phyloP scores from a whole-genome alignment of 768 basidiomycete species.

The Amanita fuliginea region DNA sequence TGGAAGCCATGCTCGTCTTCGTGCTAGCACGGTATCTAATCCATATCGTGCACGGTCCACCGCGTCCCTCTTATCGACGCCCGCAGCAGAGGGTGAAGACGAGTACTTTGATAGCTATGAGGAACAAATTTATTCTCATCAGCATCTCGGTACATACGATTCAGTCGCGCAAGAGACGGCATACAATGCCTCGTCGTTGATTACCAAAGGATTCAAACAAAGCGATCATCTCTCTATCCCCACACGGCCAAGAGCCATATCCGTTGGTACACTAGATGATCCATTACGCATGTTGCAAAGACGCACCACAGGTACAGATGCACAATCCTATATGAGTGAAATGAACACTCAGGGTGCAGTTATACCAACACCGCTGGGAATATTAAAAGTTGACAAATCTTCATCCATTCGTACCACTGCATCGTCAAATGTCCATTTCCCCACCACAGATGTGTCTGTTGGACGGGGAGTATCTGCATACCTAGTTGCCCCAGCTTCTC shows the following conservation, averaged over 20 bases:
- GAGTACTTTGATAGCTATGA: slow-evolving; percentile 58
- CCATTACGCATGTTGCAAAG: slow-evolving; percentile 61
- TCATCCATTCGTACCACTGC: slow-evolving; percentile 30
- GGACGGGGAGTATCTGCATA: slow-evolving; percentile 53
- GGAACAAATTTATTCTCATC: slow-evolving; percentile 37
- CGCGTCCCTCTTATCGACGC: slow-evolving; percentile 50
- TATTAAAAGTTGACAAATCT: slow-evolving; percentile 54
- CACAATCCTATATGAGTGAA: slow-evolving; percentile 51
- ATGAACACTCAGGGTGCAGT: slow-evolving; percentile 30
- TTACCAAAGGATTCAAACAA: slow-evolving; percentile 66
- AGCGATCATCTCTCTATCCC: slow-evolving; percentile 51
- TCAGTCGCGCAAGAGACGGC: slow-evolving; percentile 36
- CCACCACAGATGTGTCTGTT: slow-evolving; percentile 42
- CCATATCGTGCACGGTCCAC: slow-evolving; percentile 71
- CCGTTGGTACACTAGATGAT: slow-evolving; percentile 82
- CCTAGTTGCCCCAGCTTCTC: slow-evolving; percentile 53
- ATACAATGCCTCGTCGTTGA: slow-evolving; percentile 46
- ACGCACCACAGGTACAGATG: slow-evolving; percentile 41
- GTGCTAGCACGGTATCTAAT: slow-evolving; percentile 89
- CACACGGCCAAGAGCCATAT: slow-evolving; percentile 69
- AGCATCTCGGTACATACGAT: slow-evolving; percentile 56
- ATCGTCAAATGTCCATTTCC: slow-evolving; percentile 57
- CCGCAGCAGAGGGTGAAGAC: slow-evolving; percentile 67
- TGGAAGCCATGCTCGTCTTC: slow-evolving; percentile 59
- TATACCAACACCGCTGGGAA: slow-evolving; percentile 33